Percentiles rank a stretch among this genome's conserved stretches.
Conservation (phyloP, 805 yeast species). For the Hanseniaspora meyeri region DNA sequence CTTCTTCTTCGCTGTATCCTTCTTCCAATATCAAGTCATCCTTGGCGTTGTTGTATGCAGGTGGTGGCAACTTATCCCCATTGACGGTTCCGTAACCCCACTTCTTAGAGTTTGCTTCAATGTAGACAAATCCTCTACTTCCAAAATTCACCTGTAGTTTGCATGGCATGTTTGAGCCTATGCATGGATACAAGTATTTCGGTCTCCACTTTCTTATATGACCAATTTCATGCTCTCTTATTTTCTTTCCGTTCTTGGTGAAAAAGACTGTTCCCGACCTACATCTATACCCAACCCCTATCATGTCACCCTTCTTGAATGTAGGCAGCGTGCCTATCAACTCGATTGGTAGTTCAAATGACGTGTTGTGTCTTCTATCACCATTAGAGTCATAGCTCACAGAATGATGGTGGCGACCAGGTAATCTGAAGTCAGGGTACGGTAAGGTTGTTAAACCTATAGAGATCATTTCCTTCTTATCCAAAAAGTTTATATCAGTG, state of each 20-base stretch:
- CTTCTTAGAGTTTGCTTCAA: slow-evolving; percentile 84
- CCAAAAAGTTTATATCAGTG: neutral
- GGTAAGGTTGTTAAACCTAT: slow-evolving; percentile 79
- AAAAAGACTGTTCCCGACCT: slow-evolving; percentile 79
- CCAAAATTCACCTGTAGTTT: slow-evolving; percentile 83
- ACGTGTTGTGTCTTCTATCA: slow-evolving; percentile 62
- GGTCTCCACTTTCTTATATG: slow-evolving; percentile 61
- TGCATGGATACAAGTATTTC: slow-evolving; percentile 67
- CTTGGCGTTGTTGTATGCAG: slow-evolving; percentile 71
- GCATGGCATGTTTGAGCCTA: slow-evolving; percentile 77
- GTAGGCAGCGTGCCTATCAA: slow-evolving; percentile 46
- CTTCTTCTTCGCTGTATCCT: slow-evolving; percentile 25
- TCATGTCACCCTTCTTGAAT: slow-evolving; percentile 71
- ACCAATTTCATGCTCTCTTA: slow-evolving; percentile 68
- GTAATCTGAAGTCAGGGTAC: slow-evolving; percentile 84
- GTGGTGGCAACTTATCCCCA: slow-evolving; percentile 86
- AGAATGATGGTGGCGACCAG: slow-evolving; percentile 81
- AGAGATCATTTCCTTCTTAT: slow-evolving; percentile 42
- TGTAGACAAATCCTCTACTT: slow-evolving; percentile 75
- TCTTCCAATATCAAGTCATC: slow-evolving; percentile 63
- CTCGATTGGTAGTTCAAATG: slow-evolving; percentile 39
- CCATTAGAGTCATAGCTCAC: slow-evolving; percentile 84
- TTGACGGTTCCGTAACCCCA: slow-evolving; percentile 92
- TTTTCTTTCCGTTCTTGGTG: slow-evolving; percentile 85
- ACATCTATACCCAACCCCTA: slow-evolving; percentile 82